A percentile compares a stretch with the other conserved stretches of the same genome.
These are phyloP conservation scores for Sporothrix luriei DNA, from an alignment of 2,329 filamentous ascomycete species.

Conservation along the genomic window DNA sequence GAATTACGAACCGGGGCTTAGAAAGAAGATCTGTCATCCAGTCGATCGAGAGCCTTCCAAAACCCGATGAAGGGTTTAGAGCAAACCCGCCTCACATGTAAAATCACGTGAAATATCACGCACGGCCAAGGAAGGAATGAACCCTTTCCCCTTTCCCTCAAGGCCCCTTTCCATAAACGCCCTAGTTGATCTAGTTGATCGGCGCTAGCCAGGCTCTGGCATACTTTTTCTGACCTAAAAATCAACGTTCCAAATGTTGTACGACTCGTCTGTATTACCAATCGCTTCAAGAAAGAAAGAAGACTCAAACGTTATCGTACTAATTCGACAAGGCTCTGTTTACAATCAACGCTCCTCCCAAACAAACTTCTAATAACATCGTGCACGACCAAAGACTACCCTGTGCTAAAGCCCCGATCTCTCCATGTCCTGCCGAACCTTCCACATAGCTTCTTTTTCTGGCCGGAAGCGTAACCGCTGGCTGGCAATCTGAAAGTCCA, in stretches of 20 bases:
- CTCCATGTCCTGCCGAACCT: slow-evolving; percentile 32
- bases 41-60: slow-evolving; percentile 1
- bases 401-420: slow-evolving; percentile 33
- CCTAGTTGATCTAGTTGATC: slow-evolving; percentile 14
- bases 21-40: slow-evolving; percentile 6
- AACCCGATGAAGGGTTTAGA: background rate
- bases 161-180: slow-evolving; percentile 15
- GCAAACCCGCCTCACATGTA: background rate
- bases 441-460: slow-evolving; percentile 32
- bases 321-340: background rate
- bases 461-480: slow-evolving; percentile 32
- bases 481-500: slow-evolving; percentile 28
- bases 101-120: slow-evolving; percentile 7
- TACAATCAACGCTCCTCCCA: background rate
- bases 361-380: background rate
- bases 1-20: slow-evolving; percentile 13
- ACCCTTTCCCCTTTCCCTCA: background rate
- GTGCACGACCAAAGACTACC: background rate
- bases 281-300: background rate
- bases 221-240: background rate
- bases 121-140: background rate
- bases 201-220: background rate
- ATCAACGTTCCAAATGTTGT: background rate
- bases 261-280: background rate
- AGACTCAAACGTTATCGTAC: background rate